These are phyloP conservation scores for Lasiodiplodia theobromae DNA, from an alignment of 2,329 filamentous ascomycete species.

Conservation along the genomic window DNA sequence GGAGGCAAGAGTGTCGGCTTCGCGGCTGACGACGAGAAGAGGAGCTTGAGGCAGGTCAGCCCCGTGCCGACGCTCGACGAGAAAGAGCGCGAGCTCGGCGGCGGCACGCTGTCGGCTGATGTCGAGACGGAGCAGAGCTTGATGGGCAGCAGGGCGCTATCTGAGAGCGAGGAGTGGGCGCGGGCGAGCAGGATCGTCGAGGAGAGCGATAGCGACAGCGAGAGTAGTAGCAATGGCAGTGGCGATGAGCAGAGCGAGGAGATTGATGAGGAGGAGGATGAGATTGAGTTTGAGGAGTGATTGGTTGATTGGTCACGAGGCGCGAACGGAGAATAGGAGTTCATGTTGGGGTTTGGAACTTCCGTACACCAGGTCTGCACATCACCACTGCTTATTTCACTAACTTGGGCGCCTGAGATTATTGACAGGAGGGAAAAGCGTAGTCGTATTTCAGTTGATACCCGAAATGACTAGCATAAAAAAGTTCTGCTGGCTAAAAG, in stretches of 20 bases:
- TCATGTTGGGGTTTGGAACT: no score
- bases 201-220: conserved; percentile 36
- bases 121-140: conserved; percentile 10
- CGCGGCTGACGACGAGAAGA: conserved; percentile 35
- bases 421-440: not conserved
- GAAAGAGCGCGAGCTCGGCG: conserved; percentile 29
- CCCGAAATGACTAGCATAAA: not conserved
- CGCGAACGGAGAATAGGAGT: no score
- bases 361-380: no score
- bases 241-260: conserved; percentile 40
- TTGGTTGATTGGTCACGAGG: not conserved
- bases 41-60: conserved; percentile 39
- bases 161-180: conserved; percentile 48
- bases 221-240: conserved; percentile 1
- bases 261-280: conserved; percentile 45
- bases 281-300: conserved; percentile 25
- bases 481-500: not conserved
- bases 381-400: no score
- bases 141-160: conserved; percentile 33
- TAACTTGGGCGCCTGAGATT: not conserved
- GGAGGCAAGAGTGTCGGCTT: conserved; percentile 40
- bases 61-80: conserved; percentile 42
- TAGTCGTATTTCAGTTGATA: conserved; percentile 13
- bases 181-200: conserved; percentile 41
- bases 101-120: conserved; percentile 16